phyloP scores from a whole-genome alignment of 1,139 yeast genomes.

The Wickerhamomyces sp. region DNA sequence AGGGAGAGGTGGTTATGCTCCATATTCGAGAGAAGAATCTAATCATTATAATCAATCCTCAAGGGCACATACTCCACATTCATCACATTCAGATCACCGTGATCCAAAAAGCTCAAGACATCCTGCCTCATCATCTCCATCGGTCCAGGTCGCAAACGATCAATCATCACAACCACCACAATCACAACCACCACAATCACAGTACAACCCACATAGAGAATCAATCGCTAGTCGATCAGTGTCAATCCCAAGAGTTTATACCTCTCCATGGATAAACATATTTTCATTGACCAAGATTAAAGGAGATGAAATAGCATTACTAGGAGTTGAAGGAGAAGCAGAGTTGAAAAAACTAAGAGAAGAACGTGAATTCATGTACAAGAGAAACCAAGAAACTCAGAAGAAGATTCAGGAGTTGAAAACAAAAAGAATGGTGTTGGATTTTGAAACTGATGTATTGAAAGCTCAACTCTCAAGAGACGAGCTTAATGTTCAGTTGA shows the following conservation, averaged over 20 bases:
- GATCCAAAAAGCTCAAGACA: not conserved
- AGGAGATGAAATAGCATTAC: conserved; percentile 1
- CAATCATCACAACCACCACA: too few species aligned
- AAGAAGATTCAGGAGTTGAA: conserved; percentile 5
- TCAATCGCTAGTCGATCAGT: not conserved
- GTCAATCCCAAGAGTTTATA: not conserved
- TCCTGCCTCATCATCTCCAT: not conserved
- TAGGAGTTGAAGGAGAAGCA: conserved; percentile 1
- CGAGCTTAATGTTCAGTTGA: conserved; percentile 10
- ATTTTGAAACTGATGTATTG: conserved; percentile 7
- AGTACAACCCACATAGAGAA: not conserved
- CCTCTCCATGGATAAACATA: conserved; percentile 13
- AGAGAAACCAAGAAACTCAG: conserved; percentile 5
- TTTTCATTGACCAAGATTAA: conserved; percentile 5
- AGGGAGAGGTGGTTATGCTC: conserved; percentile 1
- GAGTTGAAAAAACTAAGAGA: conserved; percentile 6
- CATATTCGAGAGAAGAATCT: not conserved
- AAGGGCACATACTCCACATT: too few species aligned
- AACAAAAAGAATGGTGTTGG: conserved; percentile 4
- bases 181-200: not conserved
- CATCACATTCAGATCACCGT: too few species aligned
- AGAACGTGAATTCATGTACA: conserved; percentile 9
- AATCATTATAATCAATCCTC: not conserved
- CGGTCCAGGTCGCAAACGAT: not conserved
- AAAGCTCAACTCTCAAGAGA: conserved; percentile 7